These are phyloP conservation scores for Ascochyta lentis DNA, from an alignment of 2,329 filamentous ascomycete genomes.

Conservation along the genomic window DNA sequence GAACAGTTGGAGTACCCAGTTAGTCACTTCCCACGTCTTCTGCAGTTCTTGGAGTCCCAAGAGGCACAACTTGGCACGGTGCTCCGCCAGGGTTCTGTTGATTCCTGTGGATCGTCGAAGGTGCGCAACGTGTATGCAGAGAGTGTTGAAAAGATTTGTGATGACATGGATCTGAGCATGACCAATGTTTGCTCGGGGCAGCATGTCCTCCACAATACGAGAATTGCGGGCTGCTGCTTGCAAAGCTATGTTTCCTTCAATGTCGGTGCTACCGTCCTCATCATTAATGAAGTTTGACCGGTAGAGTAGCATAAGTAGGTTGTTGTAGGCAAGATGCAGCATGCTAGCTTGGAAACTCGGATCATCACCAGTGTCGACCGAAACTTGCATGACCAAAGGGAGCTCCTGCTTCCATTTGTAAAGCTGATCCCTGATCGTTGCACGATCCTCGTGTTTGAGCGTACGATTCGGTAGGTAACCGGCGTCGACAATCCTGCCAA, in stretches of 20 bases:
- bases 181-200: slow-evolving; percentile 53
- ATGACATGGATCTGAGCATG: slow-evolving; percentile 57
- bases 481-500: slow-evolving; percentile 50
- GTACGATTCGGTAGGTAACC: slow-evolving; percentile 40
- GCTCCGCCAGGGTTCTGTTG: slow-evolving; percentile 55
- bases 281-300: slow-evolving; percentile 52
- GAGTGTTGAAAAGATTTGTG: slow-evolving; percentile 56
- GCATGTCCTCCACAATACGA: slow-evolving; percentile 57
- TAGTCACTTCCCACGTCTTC: slow-evolving; percentile 58
- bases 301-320: slow-evolving; percentile 56
- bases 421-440: slow-evolving; percentile 43
- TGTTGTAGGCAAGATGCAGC: slow-evolving; percentile 57
- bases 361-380: slow-evolving; percentile 36
- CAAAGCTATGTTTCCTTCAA: slow-evolving; percentile 51
- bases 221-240: slow-evolving; percentile 56
- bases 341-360: slow-evolving; percentile 48
- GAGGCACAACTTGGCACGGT: slow-evolving; percentile 57
- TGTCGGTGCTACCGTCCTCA: slow-evolving; percentile 39
- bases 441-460: slow-evolving; percentile 25
- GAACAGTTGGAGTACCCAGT: slow-evolving; percentile 58
- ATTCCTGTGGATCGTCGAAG: slow-evolving; percentile 49
- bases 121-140: slow-evolving; percentile 58
- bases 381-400: slow-evolving; percentile 46
- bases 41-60: slow-evolving; percentile 58
- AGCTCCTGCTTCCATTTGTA: slow-evolving; percentile 51